These are phyloP conservation scores for Kodamaea hsintzibuensis DNA, from an alignment of 805 yeast species.

Conservation along the genomic window DNA sequence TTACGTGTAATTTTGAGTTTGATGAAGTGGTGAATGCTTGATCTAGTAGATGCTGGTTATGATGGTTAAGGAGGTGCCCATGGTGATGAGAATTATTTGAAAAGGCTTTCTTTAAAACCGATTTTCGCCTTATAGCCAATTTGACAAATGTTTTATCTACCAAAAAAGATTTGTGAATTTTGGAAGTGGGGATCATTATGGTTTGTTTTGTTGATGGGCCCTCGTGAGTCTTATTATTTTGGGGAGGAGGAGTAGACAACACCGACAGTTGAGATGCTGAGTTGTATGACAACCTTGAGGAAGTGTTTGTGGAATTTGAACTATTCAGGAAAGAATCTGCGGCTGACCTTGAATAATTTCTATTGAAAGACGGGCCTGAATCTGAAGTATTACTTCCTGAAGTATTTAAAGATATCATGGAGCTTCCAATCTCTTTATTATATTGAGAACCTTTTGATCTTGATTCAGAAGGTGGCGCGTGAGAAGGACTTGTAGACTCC, in stretches of 20 bases:
- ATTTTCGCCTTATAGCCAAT: conserved; percentile 35
- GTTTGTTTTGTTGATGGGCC: background rate
- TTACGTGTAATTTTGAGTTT: conserved; percentile 36
- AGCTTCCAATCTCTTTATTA: background rate
- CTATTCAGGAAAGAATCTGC: background rate
- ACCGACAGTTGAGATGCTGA: background rate
- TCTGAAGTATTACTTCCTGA: conserved; percentile 5
- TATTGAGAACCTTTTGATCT: background rate
- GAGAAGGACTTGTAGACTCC: background rate
- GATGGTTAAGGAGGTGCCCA: background rate
- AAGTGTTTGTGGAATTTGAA: background rate
- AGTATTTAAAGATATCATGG: background rate
- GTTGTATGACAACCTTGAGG: conserved; percentile 1
- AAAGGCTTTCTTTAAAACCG: conserved; percentile 17
- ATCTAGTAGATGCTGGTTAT: background rate
- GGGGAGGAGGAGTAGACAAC: background rate
- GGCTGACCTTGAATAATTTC: background rate
- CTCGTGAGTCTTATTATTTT: background rate
- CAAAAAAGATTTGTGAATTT: conserved; percentile 13
- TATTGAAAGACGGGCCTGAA: background rate
- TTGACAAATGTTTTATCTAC: conserved; percentile 13
- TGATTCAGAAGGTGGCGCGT: background rate
- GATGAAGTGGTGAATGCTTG: background rate
- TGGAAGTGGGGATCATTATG: conserved; percentile 13
- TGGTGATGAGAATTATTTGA: too few species aligned